A percentile compares a stretch with the other conserved stretches of the same genome.
phyloP scores from a whole-genome alignment of 495 filamentous ascomycete genomes.

The Annulohypoxylon maeteangense region DNA sequence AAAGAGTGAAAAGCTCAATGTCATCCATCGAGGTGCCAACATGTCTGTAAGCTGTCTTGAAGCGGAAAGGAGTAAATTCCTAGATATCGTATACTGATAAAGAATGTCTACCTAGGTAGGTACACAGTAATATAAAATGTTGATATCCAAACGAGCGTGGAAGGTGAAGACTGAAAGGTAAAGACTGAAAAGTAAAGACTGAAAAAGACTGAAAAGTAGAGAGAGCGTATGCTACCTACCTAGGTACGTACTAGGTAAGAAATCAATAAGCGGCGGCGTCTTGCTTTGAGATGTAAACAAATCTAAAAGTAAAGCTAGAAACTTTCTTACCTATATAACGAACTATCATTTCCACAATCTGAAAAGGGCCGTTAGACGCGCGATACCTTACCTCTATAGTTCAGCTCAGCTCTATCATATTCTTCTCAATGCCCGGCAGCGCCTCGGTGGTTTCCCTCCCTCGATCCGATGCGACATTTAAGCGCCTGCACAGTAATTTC shows the following conservation, averaged over 20 bases:
- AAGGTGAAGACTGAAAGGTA: not conserved
- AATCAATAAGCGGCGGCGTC: not conserved
- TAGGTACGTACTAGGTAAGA: too few species aligned
- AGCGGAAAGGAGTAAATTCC: not conserved
- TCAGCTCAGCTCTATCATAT: not conserved
- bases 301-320: not conserved
- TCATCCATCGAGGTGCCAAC: slow-evolving; percentile 12
- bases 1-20: slow-evolving; percentile 18
- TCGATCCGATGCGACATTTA: slow-evolving; percentile 34
- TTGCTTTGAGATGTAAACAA: not conserved
- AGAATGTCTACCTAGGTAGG: too few species aligned
- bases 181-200: not conserved
- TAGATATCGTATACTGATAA: not conserved
- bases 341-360: not conserved
- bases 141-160: not conserved
- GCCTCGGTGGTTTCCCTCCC: slow-evolving; percentile 14
- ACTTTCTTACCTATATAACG: slow-evolving; percentile 12
- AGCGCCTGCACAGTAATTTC: slow-evolving; percentile 27
- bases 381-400: not conserved
- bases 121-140: not conserved
- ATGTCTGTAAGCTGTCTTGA: slow-evolving; percentile 9
- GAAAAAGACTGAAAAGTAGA: not conserved
- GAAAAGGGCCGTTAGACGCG: slow-evolving; percentile 18
- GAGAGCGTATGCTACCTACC: not conserved
- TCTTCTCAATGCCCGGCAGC: not conserved